Evolutionary conservation across 2,329 filamentous ascomycete genomes (phyloP), one percentile per base, ranked within the genome.

Genomic region (Camptophora hylomeconis): DNA sequence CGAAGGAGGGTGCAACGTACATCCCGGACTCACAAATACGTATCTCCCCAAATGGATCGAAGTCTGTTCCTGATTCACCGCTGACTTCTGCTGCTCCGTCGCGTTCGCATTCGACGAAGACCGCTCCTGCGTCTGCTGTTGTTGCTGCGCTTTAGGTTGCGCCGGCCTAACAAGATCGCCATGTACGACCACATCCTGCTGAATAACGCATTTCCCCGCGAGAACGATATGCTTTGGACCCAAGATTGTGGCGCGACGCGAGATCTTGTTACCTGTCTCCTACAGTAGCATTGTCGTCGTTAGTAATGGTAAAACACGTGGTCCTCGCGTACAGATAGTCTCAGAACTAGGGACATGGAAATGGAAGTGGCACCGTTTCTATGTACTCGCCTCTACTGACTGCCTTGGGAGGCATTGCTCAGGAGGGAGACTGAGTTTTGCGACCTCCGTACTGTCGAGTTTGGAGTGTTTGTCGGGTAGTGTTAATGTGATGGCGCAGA

Each of bases 211-310:
- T 58, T 83, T 92, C 39, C 89, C 89, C 44, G 84, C 89, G 2
- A 98, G 78, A 57, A 93, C 93, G 58, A 98, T 95, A 59, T 95
- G 92, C 45, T 92, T 84, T 13, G 87, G 94, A 47, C 89, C 89
- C 48, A 92, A 80, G 45, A 98, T 82, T 51, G 79, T 76, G 38
- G 83, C 81, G 44, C 83, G 83, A 42, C 89, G 82, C 20, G 86
- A 87, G 47, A 98, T 89, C 62, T 95, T 95, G 69, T 98, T 98
- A 43, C 89, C 89, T 3, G 86, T 93, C 59, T 95, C 86, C n/a
- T n/a, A n/a, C n/a, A n/a, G n/a, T n/a, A n/a, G n/a, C n/a, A n/a
- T n/a, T n/a, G n/a, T n/a, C n/a, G n/a, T n/a, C n/a, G n/a, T n/a
- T n/a, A n/a, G n/a, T n/a, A n/a, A n/a, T n/a, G n/a, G n/a, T n/a